These are phyloP conservation scores for Penicillium sp. DNA, from an alignment of 2,329 filamentous ascomycete species.

Conservation along the genomic window DNA sequence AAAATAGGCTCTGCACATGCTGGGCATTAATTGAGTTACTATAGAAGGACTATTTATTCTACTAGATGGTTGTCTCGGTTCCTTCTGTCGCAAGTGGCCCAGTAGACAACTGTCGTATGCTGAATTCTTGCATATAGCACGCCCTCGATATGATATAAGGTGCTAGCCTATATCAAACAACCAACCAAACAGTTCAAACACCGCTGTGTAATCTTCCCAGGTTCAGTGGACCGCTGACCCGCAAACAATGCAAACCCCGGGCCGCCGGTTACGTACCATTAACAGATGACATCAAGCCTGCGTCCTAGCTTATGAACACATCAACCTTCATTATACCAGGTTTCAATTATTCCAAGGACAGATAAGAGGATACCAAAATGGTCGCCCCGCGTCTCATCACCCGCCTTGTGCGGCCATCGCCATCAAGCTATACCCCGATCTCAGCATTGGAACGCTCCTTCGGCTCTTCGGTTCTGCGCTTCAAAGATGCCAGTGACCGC, in stretches of 20 bases:
- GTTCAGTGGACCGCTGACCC: conserved; percentile 13
- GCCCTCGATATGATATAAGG: neutral
- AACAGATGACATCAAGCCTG: conserved; percentile 38
- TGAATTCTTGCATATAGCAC: neutral
- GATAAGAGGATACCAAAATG: conserved; percentile 35
- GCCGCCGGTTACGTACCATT: conserved; percentile 13
- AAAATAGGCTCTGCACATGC: conserved; percentile 18
- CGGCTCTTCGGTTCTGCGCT: conserved; percentile 28
- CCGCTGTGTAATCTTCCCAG: conserved; percentile 13
- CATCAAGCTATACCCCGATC: conserved; percentile 19
- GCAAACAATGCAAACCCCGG: conserved; percentile 39
- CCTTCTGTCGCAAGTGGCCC: neutral
- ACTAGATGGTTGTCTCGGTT: neutral
- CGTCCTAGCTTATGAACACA: conserved; percentile 16
- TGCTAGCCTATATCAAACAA: neutral
- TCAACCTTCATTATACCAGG: conserved; percentile 2
- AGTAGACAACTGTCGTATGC: neutral
- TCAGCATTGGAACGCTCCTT: conserved; percentile 30
- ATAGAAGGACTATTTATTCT: neutral
- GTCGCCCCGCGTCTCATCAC: conserved; percentile 43
- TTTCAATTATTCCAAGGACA: conserved; percentile 1
- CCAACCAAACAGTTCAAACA: neutral
- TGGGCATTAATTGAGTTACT: conserved; percentile 3
- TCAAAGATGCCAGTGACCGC: conserved; percentile 48
- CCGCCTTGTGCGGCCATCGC: conserved; percentile 44